Base-by-base conservation (phyloP, 345 rosid species). In the Aurinia saxatilis region DNA sequence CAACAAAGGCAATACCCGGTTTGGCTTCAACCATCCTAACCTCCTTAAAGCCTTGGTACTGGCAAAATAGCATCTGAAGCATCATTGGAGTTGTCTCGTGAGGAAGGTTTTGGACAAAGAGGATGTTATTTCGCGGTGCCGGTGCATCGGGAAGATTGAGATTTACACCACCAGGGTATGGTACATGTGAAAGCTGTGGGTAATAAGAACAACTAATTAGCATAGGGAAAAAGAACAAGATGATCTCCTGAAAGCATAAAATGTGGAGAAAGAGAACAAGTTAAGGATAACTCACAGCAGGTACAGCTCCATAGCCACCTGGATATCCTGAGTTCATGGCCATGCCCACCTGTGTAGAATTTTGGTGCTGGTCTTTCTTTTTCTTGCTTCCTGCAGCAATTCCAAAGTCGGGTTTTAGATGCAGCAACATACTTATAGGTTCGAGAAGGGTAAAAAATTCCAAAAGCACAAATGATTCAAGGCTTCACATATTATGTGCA, bases 1-100 rank as follows among this genome's bases (percentile, higher is more conserved):
- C 99, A 9, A 93, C 91, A 63, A 93, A 93, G 74, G 99, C 99
- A 7, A 93, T 93, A 23, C 99, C 97, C 0, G 99, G 99, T 73
- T 93, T 93, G 40, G 99, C 69, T 72, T 90, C 99, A 57, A 93
- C 79, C 96, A 87, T 93, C 75, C 97, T 82, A 17, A 90, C 95
- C 80, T 93, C 99, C 81, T 93, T 93, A 50, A 93, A 87, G 44
- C 96, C 96, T 6, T 70, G 60, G 65, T 85, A 87, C 53, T 81
- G 95, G 60, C 57, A 69, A 78, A 93, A 93, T 17, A 90, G 63
- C 84, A 73, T 78, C 75, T 93, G 97, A 65, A 93, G 73, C 83
- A 77, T 73, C 91, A 85, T 78, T 0, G 97, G 82, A 15, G 96
- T 80, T 1, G 95, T 79, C 45, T 90, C 97, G 37, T 82, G 85